Base-by-base conservation (phyloP, 176 grass and related monocot genomes). In the Panicum miliaceum region DNA sequence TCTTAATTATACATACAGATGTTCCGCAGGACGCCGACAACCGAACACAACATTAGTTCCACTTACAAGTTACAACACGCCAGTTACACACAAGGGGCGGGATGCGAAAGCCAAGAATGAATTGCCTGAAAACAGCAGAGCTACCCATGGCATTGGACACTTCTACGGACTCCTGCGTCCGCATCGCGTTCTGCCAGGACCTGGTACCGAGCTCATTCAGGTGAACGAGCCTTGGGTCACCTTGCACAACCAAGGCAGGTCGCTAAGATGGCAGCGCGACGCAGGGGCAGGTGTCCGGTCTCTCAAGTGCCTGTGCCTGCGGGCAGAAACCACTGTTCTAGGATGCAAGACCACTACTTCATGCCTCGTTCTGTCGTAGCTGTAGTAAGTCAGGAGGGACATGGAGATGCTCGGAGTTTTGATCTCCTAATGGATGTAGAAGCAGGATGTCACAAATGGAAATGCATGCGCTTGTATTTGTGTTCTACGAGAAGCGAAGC, bases 61-160 rank as follows among this genome's bases (percentile, higher is more conserved):
- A 81, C 16, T 64, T 80, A 53, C 79, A 47, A 72, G 2, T 64
- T 80, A 53, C 79, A 47, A 72, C 36, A 86, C 78, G 47, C 42
- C 8, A 65, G 14, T 6, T 70, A 67, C 73, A 81, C 40, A 56
- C 72, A 81, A 52, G 41, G 41, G 78, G 78, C n/a, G 52, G 45
- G 81, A 85, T 46, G 82, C 66, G 87, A 62, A 92, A 94, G 94
- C 94, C 94, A 97, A 97, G 91, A 92, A 97, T 97, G 94, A 97
- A 86, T 94, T 97, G 94, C 94, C 94, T 88, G 89, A 84, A 88
- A 90, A 78, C 87, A 94, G 71, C 85, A 54, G 88, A 79, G 41
- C 73, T 69, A 71, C 57, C 86, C 88, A 74, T 26, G 54, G 42
- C 78, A 79, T 54, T 16, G 52, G 69, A 71, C 90, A 66, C 60